Percentiles rank a stretch among this genome's conserved stretches.
phyloP scores from a whole-genome alignment of 1,139 yeast genomes.

The Nadsonia starkeyi-henricii region DNA sequence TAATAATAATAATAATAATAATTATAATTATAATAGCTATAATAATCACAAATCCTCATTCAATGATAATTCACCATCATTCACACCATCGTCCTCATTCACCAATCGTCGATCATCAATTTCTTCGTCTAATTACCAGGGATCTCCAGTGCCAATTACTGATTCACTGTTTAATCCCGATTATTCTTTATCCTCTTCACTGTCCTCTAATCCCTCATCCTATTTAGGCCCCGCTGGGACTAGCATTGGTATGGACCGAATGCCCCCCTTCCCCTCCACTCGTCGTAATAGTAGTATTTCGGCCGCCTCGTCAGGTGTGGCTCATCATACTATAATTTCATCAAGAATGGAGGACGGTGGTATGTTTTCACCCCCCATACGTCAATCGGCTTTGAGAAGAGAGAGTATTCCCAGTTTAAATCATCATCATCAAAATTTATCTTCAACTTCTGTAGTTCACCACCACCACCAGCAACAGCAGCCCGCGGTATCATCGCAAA shows the following conservation, averaged over 20 bases:
- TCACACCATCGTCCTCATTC: conserved; percentile 5
- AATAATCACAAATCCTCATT: too few species aligned
- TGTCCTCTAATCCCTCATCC: background rate
- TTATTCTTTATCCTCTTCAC: conserved; percentile 2
- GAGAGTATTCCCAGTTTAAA: background rate
- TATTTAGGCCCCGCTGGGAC: background rate
- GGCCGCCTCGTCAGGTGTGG: conserved; percentile 7
- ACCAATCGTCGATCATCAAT: conserved; percentile 5
- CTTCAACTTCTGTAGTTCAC: too few species aligned
- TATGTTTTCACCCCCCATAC: background rate
- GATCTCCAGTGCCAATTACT: conserved; percentile 3
- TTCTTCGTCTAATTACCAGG: background rate
- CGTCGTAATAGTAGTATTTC: conserved; percentile 8
- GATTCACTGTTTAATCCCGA: conserved; percentile 7
- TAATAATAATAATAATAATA: too few species aligned
- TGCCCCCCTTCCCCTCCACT: conserved; percentile 6
- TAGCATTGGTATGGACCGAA: background rate
- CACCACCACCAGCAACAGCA: too few species aligned
- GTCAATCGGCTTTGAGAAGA: background rate
- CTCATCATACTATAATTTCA: background rate
- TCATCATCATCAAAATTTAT: background rate
- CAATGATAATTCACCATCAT: conserved; percentile 2
- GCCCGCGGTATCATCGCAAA: too few species aligned
- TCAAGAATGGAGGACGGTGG: background rate
- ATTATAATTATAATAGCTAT: too few species aligned